These are phyloP conservation scores for Cercospora zeina DNA, from an alignment of 2,329 filamentous ascomycete genomes.

Conservation along the genomic window DNA sequence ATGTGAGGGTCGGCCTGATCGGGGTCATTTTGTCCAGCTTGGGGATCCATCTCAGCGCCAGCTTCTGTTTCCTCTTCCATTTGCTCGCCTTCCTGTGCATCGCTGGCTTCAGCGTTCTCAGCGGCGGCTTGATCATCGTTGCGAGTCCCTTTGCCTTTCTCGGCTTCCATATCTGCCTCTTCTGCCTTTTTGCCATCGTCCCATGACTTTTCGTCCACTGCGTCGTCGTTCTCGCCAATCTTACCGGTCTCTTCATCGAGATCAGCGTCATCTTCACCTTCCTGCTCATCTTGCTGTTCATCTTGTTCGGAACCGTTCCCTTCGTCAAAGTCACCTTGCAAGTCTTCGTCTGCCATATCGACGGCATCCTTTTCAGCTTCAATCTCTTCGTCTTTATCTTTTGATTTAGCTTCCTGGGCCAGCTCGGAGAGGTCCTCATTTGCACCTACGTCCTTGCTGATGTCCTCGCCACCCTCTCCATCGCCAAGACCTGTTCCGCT, in stretches of 20 bases:
- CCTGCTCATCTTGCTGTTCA: constrained; percentile 62
- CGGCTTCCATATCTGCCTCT: constrained; percentile 77
- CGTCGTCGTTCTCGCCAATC: constrained; percentile 84
- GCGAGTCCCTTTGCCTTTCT: constrained; percentile 55
- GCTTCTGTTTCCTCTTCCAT: constrained; percentile 52
- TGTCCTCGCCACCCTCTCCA: constrained; percentile 92
- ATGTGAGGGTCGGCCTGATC: constrained; percentile 72
- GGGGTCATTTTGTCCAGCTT: constrained; percentile 65
- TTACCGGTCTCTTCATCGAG: constrained; percentile 67
- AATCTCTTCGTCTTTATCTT: constrained; percentile 60
- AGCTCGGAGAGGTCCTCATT: constrained; percentile 92
- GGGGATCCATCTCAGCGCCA: constrained; percentile 55
- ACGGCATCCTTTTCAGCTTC: constrained; percentile 81
- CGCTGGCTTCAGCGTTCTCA: constrained; percentile 47
- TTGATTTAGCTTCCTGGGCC: constrained; percentile 69
- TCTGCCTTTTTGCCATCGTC: constrained; percentile 77
- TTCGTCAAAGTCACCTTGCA: constrained; percentile 81
- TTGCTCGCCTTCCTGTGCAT: constrained; percentile 59
- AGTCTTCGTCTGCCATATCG: constrained; percentile 88
- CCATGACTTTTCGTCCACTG: constrained; percentile 99
- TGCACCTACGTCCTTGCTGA: constrained; percentile 92
- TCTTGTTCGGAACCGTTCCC: constrained; percentile 54
- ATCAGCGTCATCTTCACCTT: constrained; percentile 59
- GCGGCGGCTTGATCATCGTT: constrained; percentile 48
- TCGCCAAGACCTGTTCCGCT: constrained; percentile 91